Evolutionary conservation across 2,329 filamentous ascomycete species (phyloP), one percentile per base, ranked within the genome.

Genomic region (Sordariomycetes sp.): DNA sequence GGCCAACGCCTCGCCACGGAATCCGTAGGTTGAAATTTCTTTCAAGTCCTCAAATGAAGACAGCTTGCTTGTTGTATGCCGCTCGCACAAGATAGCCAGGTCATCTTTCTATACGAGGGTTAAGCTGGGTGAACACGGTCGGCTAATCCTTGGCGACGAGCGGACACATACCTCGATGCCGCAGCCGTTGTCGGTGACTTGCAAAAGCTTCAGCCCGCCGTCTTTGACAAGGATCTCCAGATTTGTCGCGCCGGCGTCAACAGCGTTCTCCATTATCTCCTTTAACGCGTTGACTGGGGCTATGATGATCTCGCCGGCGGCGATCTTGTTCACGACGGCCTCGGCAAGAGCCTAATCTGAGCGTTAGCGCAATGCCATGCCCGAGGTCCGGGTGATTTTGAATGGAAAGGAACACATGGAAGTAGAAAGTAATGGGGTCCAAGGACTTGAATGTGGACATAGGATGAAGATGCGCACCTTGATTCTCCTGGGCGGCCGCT

Each of bases 291-390:
- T 90, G 32, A 96, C 90, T 0, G 94, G 95, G 2, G 94, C 92
- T 54, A 99, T 90, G 60, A 99, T 99, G 65, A 99, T 99, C 70
- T 99, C 94, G 22, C 94, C 94, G 0, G 94, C 94, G 1, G 94
- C 94, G 63, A 99, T 99, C 70, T 97, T 99, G 76, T 97, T 99
- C 62, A 99, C 88, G 24, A 99, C 94, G 73, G 94, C 87, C 61
- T 88, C 85, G 65, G 95, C 89, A 28, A 99, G 80, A 15, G 92
- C 87, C 85, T 95, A 57, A 24, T 55, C n/a, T 28, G 22, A 55
- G 53, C 36, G 20, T 28, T 36, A 52, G 51, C 51, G 17, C 51
- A 13, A n/a, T 4, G 6, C 3, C 12, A 25, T 13, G 34, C 25
- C 10, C 10, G 15, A n/a, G 53, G 7, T 10, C n/a, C 24, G 36